These are phyloP conservation scores for Avena eriantha DNA, from an alignment of 176 grass and related monocot species.

Conservation along the genomic window DNA sequence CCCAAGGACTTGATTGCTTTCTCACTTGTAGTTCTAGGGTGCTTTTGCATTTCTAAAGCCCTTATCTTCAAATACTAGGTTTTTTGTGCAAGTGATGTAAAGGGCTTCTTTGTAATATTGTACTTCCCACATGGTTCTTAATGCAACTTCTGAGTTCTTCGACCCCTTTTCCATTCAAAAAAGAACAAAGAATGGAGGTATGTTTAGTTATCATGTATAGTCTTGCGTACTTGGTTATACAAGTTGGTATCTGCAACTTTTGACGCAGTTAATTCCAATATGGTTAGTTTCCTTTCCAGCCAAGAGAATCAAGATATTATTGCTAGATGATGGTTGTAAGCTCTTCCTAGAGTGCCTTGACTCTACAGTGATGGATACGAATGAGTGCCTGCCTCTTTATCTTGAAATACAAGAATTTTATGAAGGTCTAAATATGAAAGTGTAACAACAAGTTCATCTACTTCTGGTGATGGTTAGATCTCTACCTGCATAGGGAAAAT, in stretches of 20 bases:
- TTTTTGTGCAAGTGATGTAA: no score
- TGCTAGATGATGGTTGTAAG: slow-evolving; percentile 84
- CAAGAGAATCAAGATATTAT: slow-evolving; percentile 85
- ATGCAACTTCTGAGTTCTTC: no score
- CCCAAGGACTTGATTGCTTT: no score
- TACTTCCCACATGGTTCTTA: no score
- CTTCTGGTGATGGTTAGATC: no score
- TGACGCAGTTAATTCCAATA: slow-evolving; percentile 39
- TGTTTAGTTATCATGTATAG: slow-evolving; percentile 13
- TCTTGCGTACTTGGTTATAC: slow-evolving; percentile 28
- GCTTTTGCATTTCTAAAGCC: no score
- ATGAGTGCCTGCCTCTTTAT: slow-evolving; percentile 84
- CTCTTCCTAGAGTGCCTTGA: slow-evolving; percentile 92
- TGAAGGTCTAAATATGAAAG: slow-evolving; percentile 95
- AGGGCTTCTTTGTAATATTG: no score
- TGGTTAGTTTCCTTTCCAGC: slow-evolving; percentile 57
- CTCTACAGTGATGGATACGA: slow-evolving; percentile 89
- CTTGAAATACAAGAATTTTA: slow-evolving; percentile 92
- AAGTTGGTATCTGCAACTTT: slow-evolving; percentile 1
- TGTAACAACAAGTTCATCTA: slow-evolving; percentile 89
- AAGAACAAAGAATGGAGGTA: slow-evolving; percentile 97
- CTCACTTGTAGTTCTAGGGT: no score
- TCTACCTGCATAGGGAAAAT: no score
- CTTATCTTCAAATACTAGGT: no score
- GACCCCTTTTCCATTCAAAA: no score